Base-by-base conservation (phyloP, 768 basidiomycete genomes). In the Naganishia vishniacii region DNA sequence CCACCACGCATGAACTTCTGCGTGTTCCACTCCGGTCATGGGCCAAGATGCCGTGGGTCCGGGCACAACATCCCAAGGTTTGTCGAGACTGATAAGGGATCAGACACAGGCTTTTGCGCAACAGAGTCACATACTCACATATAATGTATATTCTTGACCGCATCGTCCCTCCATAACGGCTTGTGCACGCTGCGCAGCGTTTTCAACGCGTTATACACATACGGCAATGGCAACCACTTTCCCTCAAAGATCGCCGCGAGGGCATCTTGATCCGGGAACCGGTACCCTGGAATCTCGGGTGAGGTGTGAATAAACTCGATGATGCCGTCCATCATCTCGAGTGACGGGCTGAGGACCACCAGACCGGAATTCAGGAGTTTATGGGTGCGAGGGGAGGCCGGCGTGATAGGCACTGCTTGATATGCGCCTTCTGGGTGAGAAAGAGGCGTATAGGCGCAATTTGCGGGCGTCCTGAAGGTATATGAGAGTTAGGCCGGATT, bases 181-280 rank as follows among this genome's bases (percentile, higher is more conserved):
- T 81, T 76, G 77, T 99, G 95, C 41, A 72, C 75, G 29, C 71
- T 68, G 29, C 87, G 82, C 69, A 91, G 76, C n/a, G 92, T 88
- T 79, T 91, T 92, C 67, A 98, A 81, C 0, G 91, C 92, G 71
- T 99, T 99, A 42, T 64, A 67, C 67, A 71, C 70, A 72, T 74
- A 77, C 25, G 74, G 72, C 23, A 77, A 46, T 2, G 68, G 67
- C 62, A 66, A 64, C 77, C 75, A 75, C 53, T 65, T 64, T 18
- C 86, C 87, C 61, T 81, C 77, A 80, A 94, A 98, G 72, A 85
- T 84, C 32, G 82, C 83, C 1, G 92, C 83, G 32, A 97, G 83
- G 32, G 95, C 82, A 70, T 99, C 94, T 76, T 99, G 94, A 76
- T 99, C 94, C 0, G 91, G 86, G 75, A 97, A 95, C n/a, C 75